Evolutionary conservation across 2,329 filamentous ascomycete genomes (phyloP).

Genomic region (Paecilomyces variotii): DNA sequence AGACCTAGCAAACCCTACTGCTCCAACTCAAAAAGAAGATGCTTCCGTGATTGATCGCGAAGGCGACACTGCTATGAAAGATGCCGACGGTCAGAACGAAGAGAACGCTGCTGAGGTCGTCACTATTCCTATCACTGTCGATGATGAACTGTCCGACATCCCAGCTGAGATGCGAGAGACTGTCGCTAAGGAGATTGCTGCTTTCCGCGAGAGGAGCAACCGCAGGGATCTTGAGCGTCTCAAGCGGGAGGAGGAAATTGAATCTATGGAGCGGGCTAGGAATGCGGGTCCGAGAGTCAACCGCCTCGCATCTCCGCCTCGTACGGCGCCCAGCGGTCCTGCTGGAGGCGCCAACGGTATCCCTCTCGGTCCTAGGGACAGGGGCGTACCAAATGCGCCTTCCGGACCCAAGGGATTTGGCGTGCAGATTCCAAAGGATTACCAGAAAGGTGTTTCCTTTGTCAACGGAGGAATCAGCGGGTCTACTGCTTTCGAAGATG

Average conservation of each 20-base stretch:
- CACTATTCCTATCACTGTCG: constrained; percentile 76
- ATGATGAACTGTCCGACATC: constrained; percentile 93
- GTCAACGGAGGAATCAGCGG: constrained; percentile 70
- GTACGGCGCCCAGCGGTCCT: constrained; percentile 53
- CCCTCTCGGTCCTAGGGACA: constrained; percentile 63
- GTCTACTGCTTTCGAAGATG: constrained; percentile 60
- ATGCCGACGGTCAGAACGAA: constrained; percentile 47
- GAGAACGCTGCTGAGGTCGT: constrained; percentile 69
- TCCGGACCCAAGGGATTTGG: constrained; percentile 59
- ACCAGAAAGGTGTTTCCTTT: constrained; percentile 72
- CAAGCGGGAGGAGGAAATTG: constrained; percentile 83
- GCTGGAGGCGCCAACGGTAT: constrained; percentile 62
- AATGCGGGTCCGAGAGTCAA: constrained; percentile 57
- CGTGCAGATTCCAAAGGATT: constrained; percentile 58
- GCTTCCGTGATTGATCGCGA: constrained; percentile 50
- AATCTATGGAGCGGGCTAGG: constrained; percentile 71
- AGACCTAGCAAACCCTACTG: constrained; percentile 62
- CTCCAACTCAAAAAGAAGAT: constrained; percentile 37
- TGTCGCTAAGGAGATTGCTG: constrained; percentile 86
- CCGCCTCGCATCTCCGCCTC: constrained; percentile 64
- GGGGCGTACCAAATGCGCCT: constrained; percentile 65
- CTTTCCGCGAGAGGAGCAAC: constrained; percentile 87
- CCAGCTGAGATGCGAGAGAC: constrained; percentile 93
- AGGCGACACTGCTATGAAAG: constrained; percentile 63
- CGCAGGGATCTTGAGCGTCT: constrained; percentile 81